Base-by-base conservation (phyloP, 768 basidiomycete genomes). In the Chlorophyllum brunneum region DNA sequence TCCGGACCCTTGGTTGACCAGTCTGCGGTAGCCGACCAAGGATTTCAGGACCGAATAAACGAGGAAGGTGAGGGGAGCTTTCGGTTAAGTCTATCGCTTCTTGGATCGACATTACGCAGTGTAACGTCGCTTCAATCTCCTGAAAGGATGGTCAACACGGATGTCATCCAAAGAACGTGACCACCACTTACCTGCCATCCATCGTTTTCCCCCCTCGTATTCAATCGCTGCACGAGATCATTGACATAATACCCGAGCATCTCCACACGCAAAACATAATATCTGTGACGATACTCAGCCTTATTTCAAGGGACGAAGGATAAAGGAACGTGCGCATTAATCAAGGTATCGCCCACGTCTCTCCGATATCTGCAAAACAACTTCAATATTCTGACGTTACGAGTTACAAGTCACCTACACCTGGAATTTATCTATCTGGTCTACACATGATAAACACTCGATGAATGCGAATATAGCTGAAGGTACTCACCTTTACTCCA, bases 61-160 rank as follows among this genome's bases (percentile, higher is more conserved):
- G 76, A 20, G 71, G 65, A 2, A 93, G 71, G 42, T 83, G 76
- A 0, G 69, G 84, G 4, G 68, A 66, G 30, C 71, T 73, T 38
- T 77, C 76, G 48, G 42, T 46, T 13, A 78, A 65, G 54, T 79
- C 78, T 23, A 95, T 75, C 0, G 92, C 92, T 73, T 98, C 95
- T 60, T 95, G 90, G 7, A 93, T 76, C 5, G 86, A 86, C 71
- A 85, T 84, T 33, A 95, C 76, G 61, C 90, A 94, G 62, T 95
- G 90, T 5, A 98, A 65, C 0, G 85, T 85, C 2, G 88, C 88
- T 67, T 98, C 95, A 33, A 93, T 78, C 54, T 90, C 85, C 91
- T 95, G 56, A 22, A 6, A 22, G 29, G 22, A 37, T 55, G 4
- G 16, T 22, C 27, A 48, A 24, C 29, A 15, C 22, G 40, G 4